Evolutionary conservation across 305 asterid genomes (phyloP), one percentile per base, ranked within the genome.

Genomic region (Fraxinus velutina): DNA sequence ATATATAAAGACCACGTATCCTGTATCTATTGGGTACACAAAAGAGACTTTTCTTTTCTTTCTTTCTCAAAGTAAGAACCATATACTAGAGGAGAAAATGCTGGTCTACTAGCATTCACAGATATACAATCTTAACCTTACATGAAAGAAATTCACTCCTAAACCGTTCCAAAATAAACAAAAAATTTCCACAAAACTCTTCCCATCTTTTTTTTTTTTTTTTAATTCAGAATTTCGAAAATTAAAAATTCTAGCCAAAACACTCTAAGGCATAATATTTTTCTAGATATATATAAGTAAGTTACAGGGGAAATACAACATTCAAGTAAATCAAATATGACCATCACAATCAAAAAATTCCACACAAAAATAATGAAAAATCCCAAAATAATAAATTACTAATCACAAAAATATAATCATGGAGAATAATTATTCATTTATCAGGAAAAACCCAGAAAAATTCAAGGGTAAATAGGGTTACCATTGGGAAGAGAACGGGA

Each of bases 401-500:
- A 5, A 55, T 55, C 66, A 5, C 66, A 17, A 55, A 55, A 15
- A 52, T n/a, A 24, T 2, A 7, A 55, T 55, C 66, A 8, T 55
- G 24, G 27, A n/a, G 19, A 33, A 5, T 2, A 52, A 39, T 15
- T 19, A 9, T 21, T 37, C 34, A 75, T 10, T 4, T 0, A 75
- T 21, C 2, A 5, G 27, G 6, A 34, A 12, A 9, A 15, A 22
- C 30, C 52, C 17, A 10, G 19, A 19, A 39, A 37, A 74, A 37
- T 7, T 17, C 9, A 66, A 75, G 10, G 78, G 79, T 71, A 76
- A 81, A 68, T 81, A 76, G 83, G 90, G 78, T 15, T 88, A 92
- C 97, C 97, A 37, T 83, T 84, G 52, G 97, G 93, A 80, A 92
- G 90, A 57, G 98, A 88, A 79, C 93, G 93, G 82, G 93, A 79